These are phyloP conservation scores for Firmiana major DNA, from an alignment of 345 rosid genomes.

Conservation along the genomic window DNA sequence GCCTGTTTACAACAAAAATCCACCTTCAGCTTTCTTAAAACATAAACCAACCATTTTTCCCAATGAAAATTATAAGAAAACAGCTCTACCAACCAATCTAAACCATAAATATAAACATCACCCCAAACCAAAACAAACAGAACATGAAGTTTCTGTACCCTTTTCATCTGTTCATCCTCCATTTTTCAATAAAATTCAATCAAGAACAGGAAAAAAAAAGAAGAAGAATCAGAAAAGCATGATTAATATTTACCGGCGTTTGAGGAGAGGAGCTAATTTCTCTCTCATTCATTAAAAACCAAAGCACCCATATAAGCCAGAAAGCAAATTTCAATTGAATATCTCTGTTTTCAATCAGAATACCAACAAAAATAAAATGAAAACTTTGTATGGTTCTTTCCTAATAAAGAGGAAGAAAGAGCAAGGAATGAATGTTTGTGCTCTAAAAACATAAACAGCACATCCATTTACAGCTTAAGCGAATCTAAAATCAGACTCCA, in stretches of 20 bases:
- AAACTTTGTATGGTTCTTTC: neutral
- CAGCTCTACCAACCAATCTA: neutral
- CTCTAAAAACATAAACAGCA: constrained; percentile 15
- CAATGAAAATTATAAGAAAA: neutral
- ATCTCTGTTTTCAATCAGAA: neutral
- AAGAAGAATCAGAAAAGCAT: neutral
- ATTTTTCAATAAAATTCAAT: neutral
- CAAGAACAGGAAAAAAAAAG: constrained; percentile 7
- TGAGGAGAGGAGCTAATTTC: constrained; percentile 26
- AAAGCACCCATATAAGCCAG: constrained; percentile 22
- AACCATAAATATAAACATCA: neutral
- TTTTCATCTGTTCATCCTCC: neutral
- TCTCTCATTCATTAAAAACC: constrained; percentile 24
- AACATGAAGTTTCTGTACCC: neutral
- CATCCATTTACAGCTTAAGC: constrained; percentile 22
- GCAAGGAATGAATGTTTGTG: neutral
- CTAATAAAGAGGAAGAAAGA: neutral
- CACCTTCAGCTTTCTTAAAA: neutral
- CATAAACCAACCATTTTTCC: neutral
- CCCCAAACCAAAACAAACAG: constrained; percentile 1
- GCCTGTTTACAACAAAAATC: constrained; percentile 18
- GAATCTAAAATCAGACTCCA: constrained; percentile 18
- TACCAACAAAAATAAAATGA: neutral
- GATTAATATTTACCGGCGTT: constrained; percentile 26
- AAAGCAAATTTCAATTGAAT: neutral